Evolutionary conservation across 352 stramenopile genomes (phyloP).

Genomic region (Phytopythium chamaehyphon): DNA sequence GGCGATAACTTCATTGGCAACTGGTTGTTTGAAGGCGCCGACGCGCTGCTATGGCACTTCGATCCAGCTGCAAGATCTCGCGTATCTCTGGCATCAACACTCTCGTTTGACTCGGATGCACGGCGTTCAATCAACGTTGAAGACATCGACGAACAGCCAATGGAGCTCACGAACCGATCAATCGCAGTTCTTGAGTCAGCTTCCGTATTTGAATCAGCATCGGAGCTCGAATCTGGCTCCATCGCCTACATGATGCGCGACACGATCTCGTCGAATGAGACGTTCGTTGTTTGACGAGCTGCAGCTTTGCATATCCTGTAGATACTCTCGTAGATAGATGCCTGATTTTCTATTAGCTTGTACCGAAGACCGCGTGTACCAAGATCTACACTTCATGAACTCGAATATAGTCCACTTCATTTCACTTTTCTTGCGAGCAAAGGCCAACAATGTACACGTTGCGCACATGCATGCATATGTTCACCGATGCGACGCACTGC

Average conservation of each 20-base stretch:
- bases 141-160: neutral
- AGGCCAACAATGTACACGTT: too few relatives aligned
- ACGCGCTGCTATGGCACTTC: slow-evolving; percentile 42
- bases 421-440: too few relatives aligned
- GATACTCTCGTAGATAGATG: neutral
- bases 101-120: neutral
- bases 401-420: too few relatives aligned
- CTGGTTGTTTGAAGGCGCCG: slow-evolving; percentile 27
- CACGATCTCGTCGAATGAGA: slow-evolving; percentile 7
- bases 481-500: too few relatives aligned
- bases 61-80: slow-evolving; percentile 11
- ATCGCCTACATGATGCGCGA: slow-evolving; percentile 5
- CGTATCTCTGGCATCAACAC: slow-evolving; percentile 3
- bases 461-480: too few relatives aligned
- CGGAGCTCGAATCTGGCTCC: neutral
- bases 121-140: neutral
- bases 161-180: neutral
- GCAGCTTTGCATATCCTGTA: neutral
- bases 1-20: slow-evolving; percentile 39
- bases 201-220: slow-evolving; percentile 1
- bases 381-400: too few relatives aligned
- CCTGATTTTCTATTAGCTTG: neutral
- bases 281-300: slow-evolving; percentile 1
- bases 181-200: slow-evolving; percentile 7
- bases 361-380: too few relatives aligned